Evolutionary conservation across 257 asterid species (phyloP), one percentile per base, ranked within the genome.

Genomic region (Prunella vulgaris): DNA sequence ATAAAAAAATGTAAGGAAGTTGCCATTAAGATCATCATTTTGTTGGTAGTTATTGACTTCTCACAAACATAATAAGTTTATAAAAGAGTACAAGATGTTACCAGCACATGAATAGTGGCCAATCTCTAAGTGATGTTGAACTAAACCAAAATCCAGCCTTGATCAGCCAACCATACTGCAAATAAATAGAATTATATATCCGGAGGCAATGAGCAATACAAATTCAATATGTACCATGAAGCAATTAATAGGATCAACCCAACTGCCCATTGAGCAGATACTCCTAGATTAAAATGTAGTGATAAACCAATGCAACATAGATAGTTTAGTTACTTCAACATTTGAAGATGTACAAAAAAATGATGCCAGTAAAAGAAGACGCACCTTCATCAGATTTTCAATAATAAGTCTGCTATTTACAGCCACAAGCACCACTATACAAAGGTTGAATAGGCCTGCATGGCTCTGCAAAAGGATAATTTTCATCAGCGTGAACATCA

Each of bases 81-180:
- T n/a, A n/a, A 65, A 30, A 28, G 32, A 25, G 51, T 5, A 17
- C 63, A 69, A 71, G 68, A 71, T 52, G 56, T 75, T 91, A 94
- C 99, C 99, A 91, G 83, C 99, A 89, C 95, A 94, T 86, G 20
- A 91, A 81, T 68, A 89, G 84, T 17, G 99, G 99, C 99, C 99
- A 94, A 82, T 94, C 97, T 76, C 93, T 74, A 28, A 91, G 80
- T 21, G 97, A 91, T 71, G 77, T 89, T 12, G 97, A 78, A 80
- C 97, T 79, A 83, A 92, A 80, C 99, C 99, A 94, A 83, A 94
- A 94, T 46, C 88, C 97, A 14, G 88, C 37, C 63, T 73, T 84
- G 73, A 94, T 94, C 74, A 94, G 82, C 97, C 87, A 92, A 74
- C 99, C 99, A 79, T 94, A 91, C 99, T 94, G 92, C 84, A 79